Evolutionary conservation across 192 early-diverging fungal species (phyloP).

Genomic region (Kickxella alabastrina): DNA sequence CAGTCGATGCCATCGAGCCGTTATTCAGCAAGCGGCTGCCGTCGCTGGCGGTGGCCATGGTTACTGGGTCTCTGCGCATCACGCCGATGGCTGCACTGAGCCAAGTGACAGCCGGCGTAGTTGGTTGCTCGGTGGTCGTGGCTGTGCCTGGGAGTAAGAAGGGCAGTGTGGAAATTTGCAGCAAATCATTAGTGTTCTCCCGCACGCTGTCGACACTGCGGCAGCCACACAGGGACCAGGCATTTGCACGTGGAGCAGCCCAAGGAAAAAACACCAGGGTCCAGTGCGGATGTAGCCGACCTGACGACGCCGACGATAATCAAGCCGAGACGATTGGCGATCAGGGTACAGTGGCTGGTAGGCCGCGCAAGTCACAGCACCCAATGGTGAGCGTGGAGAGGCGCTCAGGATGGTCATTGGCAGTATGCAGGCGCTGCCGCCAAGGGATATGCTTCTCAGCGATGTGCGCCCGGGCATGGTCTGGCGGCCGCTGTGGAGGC

Average conservation of each 20-base stretch:
- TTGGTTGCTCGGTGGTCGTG: constrained; percentile 61
- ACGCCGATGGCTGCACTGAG: constrained; percentile 91
- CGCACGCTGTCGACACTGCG: not conserved
- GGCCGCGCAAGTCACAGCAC: constrained; percentile 78
- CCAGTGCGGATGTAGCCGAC: constrained; percentile 25
- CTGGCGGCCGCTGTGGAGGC: constrained; percentile 49
- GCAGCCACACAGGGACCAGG: not conserved
- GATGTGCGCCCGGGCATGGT: no score
- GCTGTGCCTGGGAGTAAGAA: constrained; percentile 89
- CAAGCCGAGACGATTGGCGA: constrained; percentile 3
- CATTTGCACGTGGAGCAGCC: constrained; percentile 6
- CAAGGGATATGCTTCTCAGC: constrained; percentile 8
- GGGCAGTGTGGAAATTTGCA: constrained; percentile 79
- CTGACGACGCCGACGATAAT: constrained; percentile 9
- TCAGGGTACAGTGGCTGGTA: constrained; percentile 52
- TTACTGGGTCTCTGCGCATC: constrained; percentile 67
- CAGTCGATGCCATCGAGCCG: constrained; percentile 80
- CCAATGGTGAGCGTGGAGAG: constrained; percentile 71
- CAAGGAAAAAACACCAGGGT: not conserved
- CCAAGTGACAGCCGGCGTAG: constrained; percentile 67
- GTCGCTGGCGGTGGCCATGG: constrained; percentile 76
- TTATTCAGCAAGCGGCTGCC: constrained; percentile 65
- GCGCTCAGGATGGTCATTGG: constrained; percentile 59
- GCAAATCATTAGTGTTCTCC: constrained; percentile 60
- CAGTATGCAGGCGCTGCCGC: constrained; percentile 23